A percentile compares a stretch with the other conserved stretches of the same genome.
Conservation (phyloP, 2,329 filamentous ascomycete genomes). For the Sporothrix mexicana region DNA sequence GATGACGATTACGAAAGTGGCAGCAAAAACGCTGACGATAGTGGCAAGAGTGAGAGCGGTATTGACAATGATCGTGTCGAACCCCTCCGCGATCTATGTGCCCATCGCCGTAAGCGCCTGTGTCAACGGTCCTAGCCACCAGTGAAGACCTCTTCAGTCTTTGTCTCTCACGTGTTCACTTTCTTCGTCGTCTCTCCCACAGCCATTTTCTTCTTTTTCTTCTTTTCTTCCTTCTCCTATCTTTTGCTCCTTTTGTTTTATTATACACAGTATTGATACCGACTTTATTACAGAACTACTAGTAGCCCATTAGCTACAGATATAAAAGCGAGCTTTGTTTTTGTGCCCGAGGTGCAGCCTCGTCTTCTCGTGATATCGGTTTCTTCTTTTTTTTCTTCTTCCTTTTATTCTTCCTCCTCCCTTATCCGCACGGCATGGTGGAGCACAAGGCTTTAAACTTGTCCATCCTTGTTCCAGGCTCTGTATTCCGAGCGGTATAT, state of each 20-base stretch:
- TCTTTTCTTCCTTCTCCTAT: not conserved
- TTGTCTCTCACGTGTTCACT: not conserved
- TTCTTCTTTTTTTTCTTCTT: constrained; percentile 28
- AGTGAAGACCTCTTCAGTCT: too few species aligned
- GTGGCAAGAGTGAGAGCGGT: too few species aligned
- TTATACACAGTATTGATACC: constrained; percentile 28
- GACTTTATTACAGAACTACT: constrained; percentile 12
- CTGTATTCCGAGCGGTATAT: constrained; percentile 79
- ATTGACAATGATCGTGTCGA: too few species aligned
- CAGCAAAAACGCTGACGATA: too few species aligned
- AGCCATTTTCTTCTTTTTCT: not conserved
- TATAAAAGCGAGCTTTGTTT: constrained; percentile 7
- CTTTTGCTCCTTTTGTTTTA: constrained; percentile 4
- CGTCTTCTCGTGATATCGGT: not conserved
- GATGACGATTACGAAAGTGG: too few species aligned
- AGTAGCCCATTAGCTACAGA: not conserved
- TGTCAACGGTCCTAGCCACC: too few species aligned
- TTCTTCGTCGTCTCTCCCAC: not conserved
- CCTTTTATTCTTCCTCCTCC: constrained; percentile 31
- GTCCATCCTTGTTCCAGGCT: constrained; percentile 70
- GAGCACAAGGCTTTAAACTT: constrained; percentile 72
- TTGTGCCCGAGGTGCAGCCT: not conserved
- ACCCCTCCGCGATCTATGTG: too few species aligned
- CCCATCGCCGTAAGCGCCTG: too few species aligned
- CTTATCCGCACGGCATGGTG: constrained; percentile 69